Evolutionary conservation across 306 rosid genomes (phyloP), one percentile per base, ranked within the genome.

Genomic region (Gastrolobium bilobum): DNA sequence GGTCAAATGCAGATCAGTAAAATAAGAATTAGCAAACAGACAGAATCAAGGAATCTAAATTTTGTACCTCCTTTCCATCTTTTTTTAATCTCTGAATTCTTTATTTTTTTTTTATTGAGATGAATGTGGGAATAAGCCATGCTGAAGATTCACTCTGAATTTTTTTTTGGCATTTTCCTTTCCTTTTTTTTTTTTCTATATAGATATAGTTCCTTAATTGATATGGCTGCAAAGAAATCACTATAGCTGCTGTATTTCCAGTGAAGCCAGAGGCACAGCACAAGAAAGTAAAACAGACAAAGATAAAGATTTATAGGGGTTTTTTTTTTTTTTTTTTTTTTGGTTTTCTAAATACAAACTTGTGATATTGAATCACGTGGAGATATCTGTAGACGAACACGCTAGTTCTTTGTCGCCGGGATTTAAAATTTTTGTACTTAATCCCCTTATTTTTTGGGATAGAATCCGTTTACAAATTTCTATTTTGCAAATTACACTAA

Each of bases 41-140:
- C 77, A 77, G 82, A 72, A 77, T 77, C 88, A 68, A 70, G 79
- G 89, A 86, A 89, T 89, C 92, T 57, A 66, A 78, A 79, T 69
- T 75, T 86, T 69, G 71, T 82, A 86, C 38, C 86, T 56, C 68
- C 43, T 70, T 39, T 84, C 33, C 64, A 35, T 73, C 44, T 26
- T 43, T 51, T 15, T 66, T 48, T 69, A 29, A 31, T 77, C 31
- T 10, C 35, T 53, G 34, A 9, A n/a, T 76, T 44, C n/a, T 43
- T 35, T 10, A 4, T 34, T 2, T 34, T 2, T 43, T 39, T 75
- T 62, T 37, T 68, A 38, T 39, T 59, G 14, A 6, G 47, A 59
- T 13, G 43, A 44, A 4, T 71, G 42, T n/a, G n/a, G 26, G 35
- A 34, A 79, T 43, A 71, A 51, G 82, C 68, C 61, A 71, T 29